Evolutionary conservation across 352 stramenopile species (phyloP).

Genomic region (Phytophthora palmivora): DNA sequence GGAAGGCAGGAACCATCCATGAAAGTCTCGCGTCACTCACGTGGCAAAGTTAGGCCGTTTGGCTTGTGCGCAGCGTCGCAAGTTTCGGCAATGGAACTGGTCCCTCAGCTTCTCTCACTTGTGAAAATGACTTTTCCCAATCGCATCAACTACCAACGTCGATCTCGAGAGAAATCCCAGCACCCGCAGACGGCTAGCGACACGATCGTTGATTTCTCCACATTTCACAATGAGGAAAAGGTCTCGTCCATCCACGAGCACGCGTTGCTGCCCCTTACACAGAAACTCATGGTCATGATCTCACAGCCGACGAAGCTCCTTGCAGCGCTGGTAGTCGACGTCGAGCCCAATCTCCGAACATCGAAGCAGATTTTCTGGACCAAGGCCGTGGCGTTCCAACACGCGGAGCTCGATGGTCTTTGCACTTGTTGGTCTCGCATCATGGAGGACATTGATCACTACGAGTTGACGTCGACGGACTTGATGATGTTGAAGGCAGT

Average conservation of each 20-base stretch:
- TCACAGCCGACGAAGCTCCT: constrained; percentile 57
- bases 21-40: constrained; percentile 22
- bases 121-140: constrained; percentile 69
- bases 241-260: constrained; percentile 11
- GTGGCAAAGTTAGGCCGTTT: background rate
- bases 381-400: constrained; percentile 46
- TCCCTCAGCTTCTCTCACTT: constrained; percentile 27
- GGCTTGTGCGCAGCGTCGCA: constrained; percentile 42
- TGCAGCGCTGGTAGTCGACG: constrained; percentile 44
- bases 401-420: constrained; percentile 39
- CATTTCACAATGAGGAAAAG: constrained; percentile 22
- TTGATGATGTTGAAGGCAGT: constrained; percentile 62
- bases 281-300: constrained; percentile 59
- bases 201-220: constrained; percentile 3
- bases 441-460: constrained; percentile 27
- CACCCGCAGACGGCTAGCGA: constrained; percentile 24
- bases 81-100: no score
- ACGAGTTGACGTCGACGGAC: constrained; percentile 40
- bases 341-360: constrained; percentile 13
- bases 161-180: constrained; percentile 38
- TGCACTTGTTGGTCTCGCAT: constrained; percentile 40
- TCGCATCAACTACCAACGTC: constrained; percentile 42
- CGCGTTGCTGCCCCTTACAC: constrained; percentile 44
- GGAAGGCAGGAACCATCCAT: constrained; percentile 26
- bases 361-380: constrained; percentile 38